Conservation (phyloP, 2,329 filamentous ascomycete genomes). For the Fusarium pininemorale region DNA sequence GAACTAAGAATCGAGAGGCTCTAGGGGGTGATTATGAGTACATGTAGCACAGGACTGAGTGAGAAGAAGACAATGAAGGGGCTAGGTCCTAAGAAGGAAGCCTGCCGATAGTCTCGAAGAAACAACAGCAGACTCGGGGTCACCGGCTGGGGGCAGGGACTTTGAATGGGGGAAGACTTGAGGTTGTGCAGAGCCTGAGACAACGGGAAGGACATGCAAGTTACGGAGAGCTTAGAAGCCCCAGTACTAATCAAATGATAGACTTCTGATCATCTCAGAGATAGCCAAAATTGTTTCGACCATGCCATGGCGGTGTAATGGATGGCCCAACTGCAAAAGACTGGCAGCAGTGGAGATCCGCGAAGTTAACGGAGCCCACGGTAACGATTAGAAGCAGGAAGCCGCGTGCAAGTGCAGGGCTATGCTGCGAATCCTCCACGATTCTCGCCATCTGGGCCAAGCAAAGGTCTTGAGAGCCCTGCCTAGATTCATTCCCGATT, state of each 20-base stretch:
- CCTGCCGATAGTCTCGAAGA: conserved; percentile 38
- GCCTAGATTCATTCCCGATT: conserved; percentile 30
- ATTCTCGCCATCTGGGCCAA: conserved; percentile 44
- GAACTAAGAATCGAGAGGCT: conserved; percentile 30
- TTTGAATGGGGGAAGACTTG: conserved; percentile 41
- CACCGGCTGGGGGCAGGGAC: conserved; percentile 40
- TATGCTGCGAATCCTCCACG: conserved; percentile 31
- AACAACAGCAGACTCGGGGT: conserved; percentile 42
- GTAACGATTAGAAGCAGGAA: conserved; percentile 43
- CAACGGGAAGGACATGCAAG: conserved; percentile 51
- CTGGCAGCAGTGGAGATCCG: conserved; percentile 23
- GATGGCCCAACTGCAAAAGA: conserved; percentile 13
- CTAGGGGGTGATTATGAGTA: conserved; percentile 38
- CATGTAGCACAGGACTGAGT: conserved; percentile 38
- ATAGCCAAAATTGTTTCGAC: conserved; percentile 15
- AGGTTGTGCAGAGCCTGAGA: conserved; percentile 57
- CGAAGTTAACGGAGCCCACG: conserved; percentile 26
- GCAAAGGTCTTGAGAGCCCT: conserved; percentile 34
- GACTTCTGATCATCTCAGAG: conserved; percentile 24
- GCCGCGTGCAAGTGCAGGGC: conserved; percentile 42
- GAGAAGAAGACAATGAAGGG: conserved; percentile 25
- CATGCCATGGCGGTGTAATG: conserved; percentile 28
- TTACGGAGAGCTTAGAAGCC: conserved; percentile 47
- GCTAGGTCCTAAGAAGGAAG: conserved; percentile 35
- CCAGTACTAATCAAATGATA: conserved; percentile 39